These are phyloP conservation scores for Stachybotrys chartarum DNA, from an alignment of 2,329 filamentous ascomycete species.

Conservation along the genomic window DNA sequence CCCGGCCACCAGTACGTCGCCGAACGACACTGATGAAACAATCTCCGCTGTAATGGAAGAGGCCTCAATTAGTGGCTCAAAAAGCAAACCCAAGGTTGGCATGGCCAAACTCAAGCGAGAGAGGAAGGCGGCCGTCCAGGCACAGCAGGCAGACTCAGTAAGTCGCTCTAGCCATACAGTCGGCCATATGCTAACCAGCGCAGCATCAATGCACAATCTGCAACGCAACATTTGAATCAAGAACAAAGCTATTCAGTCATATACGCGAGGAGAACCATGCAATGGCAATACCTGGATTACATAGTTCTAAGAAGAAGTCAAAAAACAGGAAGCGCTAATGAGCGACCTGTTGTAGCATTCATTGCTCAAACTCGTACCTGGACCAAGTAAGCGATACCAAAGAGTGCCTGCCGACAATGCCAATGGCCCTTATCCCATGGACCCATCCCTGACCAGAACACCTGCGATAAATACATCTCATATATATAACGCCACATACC, in stretches of 20 bases:
- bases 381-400: not conserved
- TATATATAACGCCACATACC: too few species aligned
- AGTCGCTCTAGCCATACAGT: constrained; percentile 9
- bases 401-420: not conserved
- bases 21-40: constrained; percentile 3
- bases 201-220: constrained; percentile 38
- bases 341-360: not conserved
- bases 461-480: not conserved
- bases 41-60: constrained; percentile 8
- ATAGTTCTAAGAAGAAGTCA: constrained; percentile 25
- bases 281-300: constrained; percentile 30
- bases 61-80: constrained; percentile 17
- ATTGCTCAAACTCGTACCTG: not conserved
- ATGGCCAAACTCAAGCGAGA: constrained; percentile 45
- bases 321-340: constrained; percentile 12
- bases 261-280: constrained; percentile 61
- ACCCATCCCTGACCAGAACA: not conserved
- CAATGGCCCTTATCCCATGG: not conserved
- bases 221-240: constrained; percentile 45
- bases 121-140: constrained; percentile 35
- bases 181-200: constrained; percentile 8
- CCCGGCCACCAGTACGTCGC: not conserved
- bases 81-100: constrained; percentile 33
- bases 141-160: constrained; percentile 26
- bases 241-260: constrained; percentile 67